Evolutionary conservation across 139 green algal species (phyloP), one percentile per base, ranked within the genome.

Genomic region (Chlorella sorokiniana): DNA sequence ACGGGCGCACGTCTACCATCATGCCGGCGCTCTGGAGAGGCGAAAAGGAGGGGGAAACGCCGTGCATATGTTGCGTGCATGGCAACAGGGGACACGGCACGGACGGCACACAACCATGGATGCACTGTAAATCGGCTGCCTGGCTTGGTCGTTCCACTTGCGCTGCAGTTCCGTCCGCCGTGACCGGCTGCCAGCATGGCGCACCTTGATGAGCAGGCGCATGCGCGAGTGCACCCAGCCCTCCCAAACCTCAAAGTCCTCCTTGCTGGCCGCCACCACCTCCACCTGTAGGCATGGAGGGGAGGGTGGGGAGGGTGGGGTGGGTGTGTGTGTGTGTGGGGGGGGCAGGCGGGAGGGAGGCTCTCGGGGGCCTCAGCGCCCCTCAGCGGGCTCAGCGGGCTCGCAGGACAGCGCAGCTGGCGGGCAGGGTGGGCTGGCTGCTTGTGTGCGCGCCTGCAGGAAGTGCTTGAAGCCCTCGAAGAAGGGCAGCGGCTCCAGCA

Each of bases 181-280:
- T n/a, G n/a, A n/a, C n/a, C n/a, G n/a, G n/a, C n/a, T n/a, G n/a
- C n/a, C n/a, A n/a, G n/a, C n/a, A n/a, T n/a, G n/a, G 33, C 42
- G 2, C 69, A 77, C 73, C 73, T 79, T 81, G 44, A 96, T 89
- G 35, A 98, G 90, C 61, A 92, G 83, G 2, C 96, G 82, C 73
- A 98, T 83, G 56, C 94, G 84, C 23, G 92, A 97, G 68, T 94
- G 87, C 65, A 95, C 92, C 91, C 93, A 98, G 38, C 95, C 95
- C 71, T 94, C 90, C 95, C 95, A 98, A 14, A 88, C 78, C 35
- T 90, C 86, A 71, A 96, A 91, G 78, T 97, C 91, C 38, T 90
- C 87, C 69, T 93, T 88, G 73, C 29, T 91, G 23, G 63, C 62
- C 7, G 95, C 93, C 16, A 76, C 51, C n/a, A 98, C 91, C 82